Evolutionary conservation across 805 yeast species (phyloP).

Genomic region (Zygoascus ofunaensis): DNA sequence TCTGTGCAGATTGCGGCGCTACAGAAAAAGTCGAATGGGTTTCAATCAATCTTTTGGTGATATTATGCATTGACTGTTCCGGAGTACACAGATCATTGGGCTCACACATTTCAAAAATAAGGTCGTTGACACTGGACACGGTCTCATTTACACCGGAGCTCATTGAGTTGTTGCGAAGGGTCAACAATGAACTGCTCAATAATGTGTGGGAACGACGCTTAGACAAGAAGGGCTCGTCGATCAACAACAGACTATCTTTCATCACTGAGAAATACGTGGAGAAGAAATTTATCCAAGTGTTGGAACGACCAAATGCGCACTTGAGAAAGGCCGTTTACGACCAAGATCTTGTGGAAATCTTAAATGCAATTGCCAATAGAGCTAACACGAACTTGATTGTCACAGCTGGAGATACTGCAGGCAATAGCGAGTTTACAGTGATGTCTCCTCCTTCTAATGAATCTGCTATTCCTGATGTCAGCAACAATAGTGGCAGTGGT

Average conservation of each 20-base stretch:
- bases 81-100: slow-evolving; percentile 86
- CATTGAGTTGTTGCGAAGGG: slow-evolving; percentile 45
- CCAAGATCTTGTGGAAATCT: slow-evolving; percentile 23
- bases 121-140: slow-evolving; percentile 69
- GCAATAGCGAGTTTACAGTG: slow-evolving; percentile 2
- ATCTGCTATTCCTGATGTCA: not conserved
- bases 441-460: slow-evolving; percentile 3
- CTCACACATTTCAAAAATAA: slow-evolving; percentile 66
- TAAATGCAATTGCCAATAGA: slow-evolving; percentile 31
- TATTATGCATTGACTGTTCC: slow-evolving; percentile 76
- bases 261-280: slow-evolving; percentile 57
- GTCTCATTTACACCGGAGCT: slow-evolving; percentile 49
- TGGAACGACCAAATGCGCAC: slow-evolving; percentile 28
- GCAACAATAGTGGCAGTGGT: slow-evolving; percentile 4
- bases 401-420: slow-evolving; percentile 4
- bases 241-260: slow-evolving; percentile 39
- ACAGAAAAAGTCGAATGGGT: slow-evolving; percentile 72
- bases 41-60: slow-evolving; percentile 60
- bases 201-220: slow-evolving; percentile 47
- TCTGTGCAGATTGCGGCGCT: slow-evolving; percentile 75
- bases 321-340: slow-evolving; percentile 29
- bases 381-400: slow-evolving; percentile 30
- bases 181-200: slow-evolving; percentile 49
- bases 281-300: slow-evolving; percentile 36
- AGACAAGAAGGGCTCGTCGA: not conserved